phyloP scores from a whole-genome alignment of 495 filamentous ascomycete species.

The Aspergillus baeticus region DNA sequence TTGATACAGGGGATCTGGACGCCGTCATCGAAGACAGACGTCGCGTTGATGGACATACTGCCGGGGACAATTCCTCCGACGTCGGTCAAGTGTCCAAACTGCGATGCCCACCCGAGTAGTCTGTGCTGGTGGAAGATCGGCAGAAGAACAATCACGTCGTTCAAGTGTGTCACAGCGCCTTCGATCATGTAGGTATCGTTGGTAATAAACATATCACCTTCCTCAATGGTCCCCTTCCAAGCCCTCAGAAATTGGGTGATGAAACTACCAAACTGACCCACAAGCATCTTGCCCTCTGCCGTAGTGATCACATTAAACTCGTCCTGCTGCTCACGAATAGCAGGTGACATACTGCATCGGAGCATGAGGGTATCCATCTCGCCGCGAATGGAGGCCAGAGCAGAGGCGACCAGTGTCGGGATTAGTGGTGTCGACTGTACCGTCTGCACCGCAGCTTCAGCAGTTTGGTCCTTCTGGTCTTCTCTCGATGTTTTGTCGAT shows the following conservation, averaged over 20 bases:
- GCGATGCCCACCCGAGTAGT: constrained; percentile 48
- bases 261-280: constrained; percentile 52
- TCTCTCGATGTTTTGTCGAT: constrained; percentile 4
- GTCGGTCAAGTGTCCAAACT: constrained; percentile 52
- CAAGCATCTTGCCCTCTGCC: constrained; percentile 46
- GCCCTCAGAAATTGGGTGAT: constrained; percentile 46
- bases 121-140: constrained; percentile 44
- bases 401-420: constrained; percentile 36
- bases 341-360: constrained; percentile 50
- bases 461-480: constrained; percentile 11
- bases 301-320: constrained; percentile 55
- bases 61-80: constrained; percentile 51
- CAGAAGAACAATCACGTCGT: constrained; percentile 47
- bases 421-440: constrained; percentile 38
- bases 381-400: constrained; percentile 44
- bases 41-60: constrained; percentile 51
- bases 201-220: constrained; percentile 51
- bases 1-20: constrained; percentile 53
- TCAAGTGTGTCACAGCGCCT: constrained; percentile 49
- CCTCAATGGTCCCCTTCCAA: constrained; percentile 45
- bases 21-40: constrained; percentile 51
- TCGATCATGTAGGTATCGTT: constrained; percentile 51
- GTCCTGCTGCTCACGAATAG: constrained; percentile 52
- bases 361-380: constrained; percentile 55
- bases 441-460: constrained; percentile 28